A percentile compares a stretch with the other conserved stretches of the same genome.
These are phyloP conservation scores for Pterulicium gracile DNA, from an alignment of 1,284 basidiomycete species.

Conservation along the genomic window DNA sequence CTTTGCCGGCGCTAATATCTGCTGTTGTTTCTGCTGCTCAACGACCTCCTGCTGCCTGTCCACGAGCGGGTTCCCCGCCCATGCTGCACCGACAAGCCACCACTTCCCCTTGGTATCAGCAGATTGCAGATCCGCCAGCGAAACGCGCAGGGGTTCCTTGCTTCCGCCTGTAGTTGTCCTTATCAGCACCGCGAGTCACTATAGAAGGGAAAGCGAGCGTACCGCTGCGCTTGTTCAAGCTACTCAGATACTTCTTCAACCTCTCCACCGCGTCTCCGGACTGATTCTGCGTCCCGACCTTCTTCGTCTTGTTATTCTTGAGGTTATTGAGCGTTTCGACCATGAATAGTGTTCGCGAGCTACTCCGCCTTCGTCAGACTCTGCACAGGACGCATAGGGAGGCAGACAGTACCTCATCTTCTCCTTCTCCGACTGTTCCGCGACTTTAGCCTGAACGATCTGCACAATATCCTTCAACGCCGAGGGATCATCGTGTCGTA, in stretches of 20 bases:
- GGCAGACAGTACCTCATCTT: no score
- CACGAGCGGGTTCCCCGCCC: constrained; percentile 84
- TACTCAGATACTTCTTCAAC: constrained; percentile 77
- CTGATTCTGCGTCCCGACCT: constrained; percentile 45
- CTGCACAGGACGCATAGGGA: no score
- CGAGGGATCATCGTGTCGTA: constrained; percentile 81
- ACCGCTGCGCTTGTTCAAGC: constrained; percentile 62
- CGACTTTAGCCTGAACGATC: constrained; percentile 69
- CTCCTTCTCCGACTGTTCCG: constrained; percentile 38
- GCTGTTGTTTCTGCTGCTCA: constrained; percentile 14
- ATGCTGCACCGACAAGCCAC: constrained; percentile 98
- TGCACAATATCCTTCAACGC: constrained; percentile 79
- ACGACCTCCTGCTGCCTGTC: constrained; percentile 39
- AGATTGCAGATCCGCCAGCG: constrained; percentile 75
- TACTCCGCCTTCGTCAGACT: no score
- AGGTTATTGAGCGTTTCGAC: constrained; percentile 83
- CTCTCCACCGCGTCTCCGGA: constrained; percentile 66
- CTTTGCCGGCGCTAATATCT: constrained; percentile 10
- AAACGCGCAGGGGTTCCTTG: constrained; percentile 78
- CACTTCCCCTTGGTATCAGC: constrained; percentile 90
- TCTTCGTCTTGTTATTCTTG: constrained; percentile 84
- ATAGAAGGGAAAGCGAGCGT: constrained; percentile 36
- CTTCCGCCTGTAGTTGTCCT: constrained; percentile 45
- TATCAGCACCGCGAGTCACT: neutral
- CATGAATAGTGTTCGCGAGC: constrained; percentile 86